Percentiles rank a stretch among this genome's conserved stretches.
Evolutionary conservation across 2,329 filamentous ascomycete genomes (phyloP).

Genomic region (Neonectria neomacrospora): DNA sequence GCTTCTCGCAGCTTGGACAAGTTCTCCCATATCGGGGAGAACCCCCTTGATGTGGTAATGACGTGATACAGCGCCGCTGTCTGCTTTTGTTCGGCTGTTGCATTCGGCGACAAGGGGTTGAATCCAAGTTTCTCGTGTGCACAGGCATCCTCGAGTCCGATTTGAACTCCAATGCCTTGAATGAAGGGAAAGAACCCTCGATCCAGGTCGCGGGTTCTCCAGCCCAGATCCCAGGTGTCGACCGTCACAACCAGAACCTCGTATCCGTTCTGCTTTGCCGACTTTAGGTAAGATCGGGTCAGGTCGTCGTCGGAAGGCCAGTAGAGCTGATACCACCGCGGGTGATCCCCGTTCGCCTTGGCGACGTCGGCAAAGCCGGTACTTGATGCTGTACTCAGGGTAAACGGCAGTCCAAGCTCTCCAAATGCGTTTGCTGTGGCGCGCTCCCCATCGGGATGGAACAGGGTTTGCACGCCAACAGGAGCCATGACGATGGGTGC

Average conservation of each 20-base stretch:
- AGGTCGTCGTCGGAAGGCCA: neutral
- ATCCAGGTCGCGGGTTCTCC: neutral
- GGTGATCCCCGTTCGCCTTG: neutral
- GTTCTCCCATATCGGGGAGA: neutral
- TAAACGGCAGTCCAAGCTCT: neutral
- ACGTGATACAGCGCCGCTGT: neutral
- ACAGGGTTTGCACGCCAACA: neutral
- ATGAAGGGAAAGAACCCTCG: neutral
- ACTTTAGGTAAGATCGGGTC: neutral
- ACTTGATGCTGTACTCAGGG: neutral
- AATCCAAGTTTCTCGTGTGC: neutral
- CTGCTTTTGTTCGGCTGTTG: constrained; percentile 3
- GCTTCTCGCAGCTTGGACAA: neutral
- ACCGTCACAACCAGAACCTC: neutral
- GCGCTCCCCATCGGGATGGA: neutral
- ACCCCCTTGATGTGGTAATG: neutral
- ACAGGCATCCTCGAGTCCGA: neutral
- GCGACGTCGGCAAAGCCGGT: neutral
- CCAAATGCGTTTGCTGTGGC: neutral
- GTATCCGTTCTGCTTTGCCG: neutral
- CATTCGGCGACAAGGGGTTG: neutral
- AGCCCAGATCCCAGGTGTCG: neutral
- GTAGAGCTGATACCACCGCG: neutral
- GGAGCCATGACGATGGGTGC: neutral
- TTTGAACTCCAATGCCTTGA: neutral